These are phyloP conservation scores for Nemania sp. DNA, from an alignment of 2,329 filamentous ascomycete genomes.

Conservation along the genomic window DNA sequence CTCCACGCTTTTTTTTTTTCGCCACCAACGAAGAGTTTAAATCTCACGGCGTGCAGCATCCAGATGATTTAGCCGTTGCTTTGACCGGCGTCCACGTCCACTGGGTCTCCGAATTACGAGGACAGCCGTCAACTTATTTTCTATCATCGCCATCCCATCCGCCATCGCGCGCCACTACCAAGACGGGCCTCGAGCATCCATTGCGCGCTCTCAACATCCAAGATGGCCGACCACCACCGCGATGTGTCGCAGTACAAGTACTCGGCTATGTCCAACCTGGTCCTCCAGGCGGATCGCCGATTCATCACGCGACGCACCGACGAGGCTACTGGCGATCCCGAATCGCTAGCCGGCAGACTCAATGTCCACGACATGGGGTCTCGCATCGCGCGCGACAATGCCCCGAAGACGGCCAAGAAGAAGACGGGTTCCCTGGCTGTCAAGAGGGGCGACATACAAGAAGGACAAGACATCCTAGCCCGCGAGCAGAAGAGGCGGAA, in stretches of 20 bases:
- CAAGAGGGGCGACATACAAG: slow-evolving; percentile 74
- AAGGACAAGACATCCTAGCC: slow-evolving; percentile 82
- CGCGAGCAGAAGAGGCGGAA: slow-evolving; percentile 88
- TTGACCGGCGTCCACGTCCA: slow-evolving; percentile 36
- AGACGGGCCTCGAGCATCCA: slow-evolving; percentile 13
- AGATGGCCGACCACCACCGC: slow-evolving; percentile 75
- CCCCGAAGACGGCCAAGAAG: slow-evolving; percentile 77
- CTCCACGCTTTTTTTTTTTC: neutral
- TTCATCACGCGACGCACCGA: slow-evolving; percentile 92
- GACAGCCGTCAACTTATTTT: slow-evolving; percentile 31
- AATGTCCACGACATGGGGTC: slow-evolving; percentile 95
- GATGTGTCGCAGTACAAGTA: slow-evolving; percentile 98
- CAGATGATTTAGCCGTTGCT: slow-evolving; percentile 35
- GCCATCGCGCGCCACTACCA: slow-evolving; percentile 17
- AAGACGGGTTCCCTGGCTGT: slow-evolving; percentile 68
- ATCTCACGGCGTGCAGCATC: slow-evolving; percentile 12
- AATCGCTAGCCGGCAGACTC: slow-evolving; percentile 92
- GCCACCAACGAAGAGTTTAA: neutral
- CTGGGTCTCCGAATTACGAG: slow-evolving; percentile 36
- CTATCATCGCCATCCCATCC: slow-evolving; percentile 23
- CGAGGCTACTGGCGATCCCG: slow-evolving; percentile 94
- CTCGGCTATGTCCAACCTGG: slow-evolving; percentile 99
- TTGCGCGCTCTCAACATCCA: slow-evolving; percentile 36
- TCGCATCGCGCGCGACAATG: slow-evolving; percentile 76
- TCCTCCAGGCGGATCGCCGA: slow-evolving; percentile 97